Conservation (phyloP, 2,329 filamentous ascomycete species). For the Stemphylium lycopersici region DNA sequence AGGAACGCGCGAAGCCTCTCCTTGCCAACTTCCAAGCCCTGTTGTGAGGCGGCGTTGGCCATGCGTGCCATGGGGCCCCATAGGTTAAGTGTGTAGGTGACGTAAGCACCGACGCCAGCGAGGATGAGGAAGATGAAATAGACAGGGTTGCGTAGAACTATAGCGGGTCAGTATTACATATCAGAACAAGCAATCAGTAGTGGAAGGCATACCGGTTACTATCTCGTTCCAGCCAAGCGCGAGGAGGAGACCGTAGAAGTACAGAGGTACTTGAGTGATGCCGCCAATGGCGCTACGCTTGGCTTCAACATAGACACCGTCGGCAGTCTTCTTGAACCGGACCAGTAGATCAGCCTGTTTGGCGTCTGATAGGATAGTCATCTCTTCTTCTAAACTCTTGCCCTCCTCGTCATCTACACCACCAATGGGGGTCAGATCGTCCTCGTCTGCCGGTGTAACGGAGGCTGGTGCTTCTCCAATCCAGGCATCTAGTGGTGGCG, state of each 20-base stretch:
- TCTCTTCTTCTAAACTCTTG: constrained; percentile 94
- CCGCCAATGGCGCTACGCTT: constrained; percentile 96
- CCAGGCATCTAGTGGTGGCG: constrained; percentile 84
- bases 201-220: constrained; percentile 74
- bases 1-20: constrained; percentile 89
- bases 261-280: constrained; percentile 89
- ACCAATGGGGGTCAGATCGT: constrained; percentile 86
- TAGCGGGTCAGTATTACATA: constrained; percentile 18
- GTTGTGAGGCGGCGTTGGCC: constrained; percentile 83
- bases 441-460: constrained; percentile 82
- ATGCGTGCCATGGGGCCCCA: constrained; percentile 97
- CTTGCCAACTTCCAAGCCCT: constrained; percentile 91
- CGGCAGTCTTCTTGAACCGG: constrained; percentile 97
- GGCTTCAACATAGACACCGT: constrained; percentile 96
- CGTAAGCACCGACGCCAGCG: constrained; percentile 75
- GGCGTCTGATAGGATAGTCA: constrained; percentile 87
- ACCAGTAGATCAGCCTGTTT: constrained; percentile 92
- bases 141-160: constrained; percentile 90
- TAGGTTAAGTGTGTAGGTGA: constrained; percentile 92
- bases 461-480: constrained; percentile 78
- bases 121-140: constrained; percentile 90
- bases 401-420: constrained; percentile 94
- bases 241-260: constrained; percentile 89
- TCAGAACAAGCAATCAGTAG: background rate
- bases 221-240: constrained; percentile 99